Conservation (phyloP, 2,329 filamentous ascomycete genomes). For the Colletotrichum sidae region DNA sequence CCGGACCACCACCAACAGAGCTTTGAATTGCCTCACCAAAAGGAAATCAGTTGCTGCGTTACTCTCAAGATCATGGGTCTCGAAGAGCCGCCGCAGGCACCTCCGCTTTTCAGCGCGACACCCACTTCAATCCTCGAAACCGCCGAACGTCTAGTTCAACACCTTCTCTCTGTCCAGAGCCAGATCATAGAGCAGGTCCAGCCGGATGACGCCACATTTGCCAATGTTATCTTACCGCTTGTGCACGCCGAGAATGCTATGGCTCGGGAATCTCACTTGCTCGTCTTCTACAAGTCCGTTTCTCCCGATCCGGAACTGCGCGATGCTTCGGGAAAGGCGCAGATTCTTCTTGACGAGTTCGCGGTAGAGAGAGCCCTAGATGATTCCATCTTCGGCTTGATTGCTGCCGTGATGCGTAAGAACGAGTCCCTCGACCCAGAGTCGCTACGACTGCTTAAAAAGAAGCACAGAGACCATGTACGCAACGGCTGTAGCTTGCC, state of each 20-base stretch:
- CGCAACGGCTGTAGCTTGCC: conserved; percentile 10
- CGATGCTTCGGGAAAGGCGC: conserved; percentile 8
- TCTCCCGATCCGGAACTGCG: conserved; percentile 12
- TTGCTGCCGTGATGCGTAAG: not conserved
- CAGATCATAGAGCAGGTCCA: not conserved
- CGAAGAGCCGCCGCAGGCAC: not conserved
- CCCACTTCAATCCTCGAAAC: conserved; percentile 5
- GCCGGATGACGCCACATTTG: conserved; percentile 14
- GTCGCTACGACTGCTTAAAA: not conserved
- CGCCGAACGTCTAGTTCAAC: not conserved
- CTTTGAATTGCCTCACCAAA: too few species aligned
- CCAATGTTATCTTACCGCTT: conserved; percentile 10
- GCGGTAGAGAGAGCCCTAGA: not conserved
- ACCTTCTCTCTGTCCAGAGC: not conserved
- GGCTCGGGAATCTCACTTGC: not conserved
- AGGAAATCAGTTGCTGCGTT: too few species aligned
- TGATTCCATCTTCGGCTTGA: conserved; percentile 10
- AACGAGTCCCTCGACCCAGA: not conserved
- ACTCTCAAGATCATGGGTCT: too few species aligned
- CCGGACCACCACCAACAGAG: too few species aligned
- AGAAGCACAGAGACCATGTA: conserved; percentile 8
- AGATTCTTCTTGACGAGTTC: conserved; percentile 2
- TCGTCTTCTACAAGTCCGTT: conserved; percentile 21
- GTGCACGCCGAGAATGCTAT: conserved; percentile 18
- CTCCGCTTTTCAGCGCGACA: conserved; percentile 6